A percentile compares a stretch with the other conserved stretches of the same genome.
phyloP scores from a whole-genome alignment of 2,329 filamentous ascomycete genomes.

The Colletotrichum zoysiae region DNA sequence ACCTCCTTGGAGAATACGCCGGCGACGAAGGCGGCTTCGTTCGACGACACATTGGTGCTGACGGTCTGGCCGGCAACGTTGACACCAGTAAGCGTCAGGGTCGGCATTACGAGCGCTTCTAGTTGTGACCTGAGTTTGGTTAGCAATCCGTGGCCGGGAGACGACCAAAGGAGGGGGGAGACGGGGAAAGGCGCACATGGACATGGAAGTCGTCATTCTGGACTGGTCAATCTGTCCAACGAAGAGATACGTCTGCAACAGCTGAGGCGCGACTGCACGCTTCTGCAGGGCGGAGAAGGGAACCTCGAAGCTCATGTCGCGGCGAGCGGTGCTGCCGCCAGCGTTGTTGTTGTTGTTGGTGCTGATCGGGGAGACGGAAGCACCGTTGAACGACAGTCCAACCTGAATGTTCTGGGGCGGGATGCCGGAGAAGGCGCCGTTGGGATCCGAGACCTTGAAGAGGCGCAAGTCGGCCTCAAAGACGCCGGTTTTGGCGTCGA shows the following conservation, averaged over 20 bases:
- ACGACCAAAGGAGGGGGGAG: not conserved
- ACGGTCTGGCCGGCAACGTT: conserved; percentile 65
- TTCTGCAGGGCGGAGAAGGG: conserved; percentile 32
- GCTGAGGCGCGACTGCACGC: conserved; percentile 48
- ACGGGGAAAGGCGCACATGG: conserved; percentile 65
- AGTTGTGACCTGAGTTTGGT: conserved; percentile 62
- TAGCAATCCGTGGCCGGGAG: conserved; percentile 22
- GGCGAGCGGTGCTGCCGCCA: conserved; percentile 45
- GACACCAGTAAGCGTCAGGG: conserved; percentile 73
- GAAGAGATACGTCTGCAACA: conserved; percentile 75
- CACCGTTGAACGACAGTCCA: conserved; percentile 66
- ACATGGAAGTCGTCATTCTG: conserved; percentile 67
- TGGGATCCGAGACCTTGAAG: conserved; percentile 75
- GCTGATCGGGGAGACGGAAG: conserved; percentile 61
- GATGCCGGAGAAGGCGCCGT: conserved; percentile 65
- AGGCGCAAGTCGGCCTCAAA: conserved; percentile 84
- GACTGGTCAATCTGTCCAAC: conserved; percentile 75
- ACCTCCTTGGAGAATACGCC: conserved; percentile 75
- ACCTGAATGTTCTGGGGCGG: conserved; percentile 66
- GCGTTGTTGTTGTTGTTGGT: conserved; percentile 45
- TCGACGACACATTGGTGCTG: conserved; percentile 74
- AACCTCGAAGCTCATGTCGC: conserved; percentile 31
- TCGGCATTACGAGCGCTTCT: conserved; percentile 74
- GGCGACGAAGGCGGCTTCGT: conserved; percentile 78
- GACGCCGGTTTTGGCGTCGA: conserved; percentile 75